A percentile compares a stretch with the other conserved stretches of the same genome.
Conservation (phyloP, 257 asterid species). For the Salvia splendens region DNA sequence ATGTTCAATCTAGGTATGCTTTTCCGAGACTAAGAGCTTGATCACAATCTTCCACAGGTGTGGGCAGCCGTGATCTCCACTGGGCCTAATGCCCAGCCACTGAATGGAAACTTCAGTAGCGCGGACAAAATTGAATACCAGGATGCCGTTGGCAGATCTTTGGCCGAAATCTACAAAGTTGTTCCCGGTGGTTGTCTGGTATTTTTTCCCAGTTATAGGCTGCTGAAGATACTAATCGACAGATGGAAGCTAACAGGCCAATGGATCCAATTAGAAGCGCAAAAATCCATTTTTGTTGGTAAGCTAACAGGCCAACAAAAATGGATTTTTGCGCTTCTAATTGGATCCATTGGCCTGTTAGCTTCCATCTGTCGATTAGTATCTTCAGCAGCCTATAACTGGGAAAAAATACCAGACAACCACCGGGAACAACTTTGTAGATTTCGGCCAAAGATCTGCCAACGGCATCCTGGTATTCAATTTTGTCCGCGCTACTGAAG, state of each 20-base stretch:
- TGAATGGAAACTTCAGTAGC: conserved; percentile 88
- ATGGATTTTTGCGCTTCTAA: conserved; percentile 19
- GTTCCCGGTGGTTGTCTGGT: conserved; percentile 96
- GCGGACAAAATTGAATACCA: conserved; percentile 69
- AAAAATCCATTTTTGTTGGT: conserved; percentile 81
- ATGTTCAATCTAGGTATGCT: conserved; percentile 22
- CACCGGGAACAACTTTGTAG: conserved; percentile 83
- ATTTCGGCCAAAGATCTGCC: conserved; percentile 88
- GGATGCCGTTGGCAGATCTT: conserved; percentile 83
- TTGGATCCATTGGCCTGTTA: conserved; percentile 97
- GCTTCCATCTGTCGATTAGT: conserved; percentile 78
- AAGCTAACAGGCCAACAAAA: conserved; percentile 33
- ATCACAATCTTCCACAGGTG: conserved; percentile 52
- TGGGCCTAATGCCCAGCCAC: conserved; percentile 82
- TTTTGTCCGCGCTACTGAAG: conserved; percentile 69
- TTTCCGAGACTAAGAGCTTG: conserved; percentile 30
- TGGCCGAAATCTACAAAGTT: conserved; percentile 81
- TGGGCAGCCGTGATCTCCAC: conserved; percentile 86
- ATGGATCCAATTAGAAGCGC: conserved; percentile 82
- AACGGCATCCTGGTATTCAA: conserved; percentile 89
- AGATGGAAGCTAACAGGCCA: conserved; percentile 96
- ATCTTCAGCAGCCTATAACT: conserved; percentile 91
- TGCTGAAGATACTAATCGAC: conserved; percentile 73
- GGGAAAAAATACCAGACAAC: conserved; percentile 96
- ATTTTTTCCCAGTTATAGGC: conserved; percentile 94